Conservation (phyloP, 78 protist species). For the Emiliania huxleyi region DNA sequence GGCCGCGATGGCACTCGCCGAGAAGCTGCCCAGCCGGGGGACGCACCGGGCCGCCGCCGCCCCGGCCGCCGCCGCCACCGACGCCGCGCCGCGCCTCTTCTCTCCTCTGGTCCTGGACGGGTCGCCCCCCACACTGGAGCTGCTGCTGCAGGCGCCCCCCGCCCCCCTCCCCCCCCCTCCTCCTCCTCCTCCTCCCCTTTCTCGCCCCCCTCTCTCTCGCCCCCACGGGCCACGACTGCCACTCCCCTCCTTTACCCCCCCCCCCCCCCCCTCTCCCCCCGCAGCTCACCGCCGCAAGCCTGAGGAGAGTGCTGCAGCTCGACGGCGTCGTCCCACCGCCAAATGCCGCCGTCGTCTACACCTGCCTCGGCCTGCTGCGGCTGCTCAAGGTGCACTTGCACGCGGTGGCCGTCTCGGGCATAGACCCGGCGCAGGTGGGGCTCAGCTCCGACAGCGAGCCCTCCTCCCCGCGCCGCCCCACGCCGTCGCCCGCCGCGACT, state of each 20-base stretch:
- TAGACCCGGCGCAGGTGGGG: background rate
- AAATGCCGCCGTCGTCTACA: background rate
- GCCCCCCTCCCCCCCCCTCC: too few species aligned
- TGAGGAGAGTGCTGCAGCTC: background rate
- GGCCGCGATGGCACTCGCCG: background rate
- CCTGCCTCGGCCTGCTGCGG: background rate
- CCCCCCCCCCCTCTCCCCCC: too few species aligned
- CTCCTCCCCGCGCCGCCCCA: too few species aligned
- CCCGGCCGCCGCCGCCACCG: background rate
- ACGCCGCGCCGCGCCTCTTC: background rate
- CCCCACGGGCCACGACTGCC: too few species aligned
- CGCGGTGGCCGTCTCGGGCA: background rate
- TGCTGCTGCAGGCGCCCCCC: background rate
- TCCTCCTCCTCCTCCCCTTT: too few species aligned
- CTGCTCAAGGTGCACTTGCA: constrained; percentile 14
- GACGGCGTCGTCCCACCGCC: background rate
- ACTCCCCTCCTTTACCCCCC: too few species aligned
- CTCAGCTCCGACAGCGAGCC: background rate
- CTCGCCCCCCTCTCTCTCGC: too few species aligned
- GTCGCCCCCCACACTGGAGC: background rate
- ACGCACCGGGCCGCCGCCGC: background rate
- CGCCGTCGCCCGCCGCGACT: background rate
- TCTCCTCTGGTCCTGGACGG: background rate
- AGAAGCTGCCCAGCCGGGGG: too few species aligned
- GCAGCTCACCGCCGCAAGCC: too few species aligned